These are phyloP conservation scores for Wickerhamomyces chambardii DNA, from an alignment of 805 yeast genomes.

Conservation along the genomic window DNA sequence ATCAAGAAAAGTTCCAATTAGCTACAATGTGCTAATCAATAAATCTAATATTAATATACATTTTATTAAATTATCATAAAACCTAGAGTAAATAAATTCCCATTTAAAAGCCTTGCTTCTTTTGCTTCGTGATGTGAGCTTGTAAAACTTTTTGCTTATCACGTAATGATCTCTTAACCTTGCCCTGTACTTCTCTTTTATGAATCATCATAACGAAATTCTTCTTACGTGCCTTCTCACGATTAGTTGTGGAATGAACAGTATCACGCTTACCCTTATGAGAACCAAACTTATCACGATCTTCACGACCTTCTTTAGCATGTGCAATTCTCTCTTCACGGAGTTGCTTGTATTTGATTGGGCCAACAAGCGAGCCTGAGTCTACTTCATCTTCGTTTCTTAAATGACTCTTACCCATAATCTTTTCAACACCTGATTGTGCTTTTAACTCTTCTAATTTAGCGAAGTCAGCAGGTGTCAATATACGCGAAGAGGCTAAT, in stretches of 20 bases:
- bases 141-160: slow-evolving; percentile 82
- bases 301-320: slow-evolving; percentile 89
- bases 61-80: too few species aligned
- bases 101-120: slow-evolving; percentile 64
- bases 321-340: slow-evolving; percentile 87
- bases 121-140: slow-evolving; percentile 86
- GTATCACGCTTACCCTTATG: slow-evolving; percentile 71
- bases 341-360: slow-evolving; percentile 64
- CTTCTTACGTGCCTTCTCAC: slow-evolving; percentile 97
- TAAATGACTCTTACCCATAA: slow-evolving; percentile 47
- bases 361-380: slow-evolving; percentile 68
- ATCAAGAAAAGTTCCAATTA: too few species aligned
- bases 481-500: slow-evolving; percentile 62
- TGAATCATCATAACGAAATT: slow-evolving; percentile 98
- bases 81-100: too few species aligned
- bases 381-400: slow-evolving; percentile 82
- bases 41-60: slow-evolving; percentile 1
- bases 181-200: slow-evolving; percentile 89
- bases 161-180: slow-evolving; percentile 79
- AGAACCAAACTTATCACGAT: slow-evolving; percentile 84
- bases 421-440: slow-evolving; percentile 78
- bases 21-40: background rate
- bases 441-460: slow-evolving; percentile 81
- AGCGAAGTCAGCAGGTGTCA: slow-evolving; percentile 98
- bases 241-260: slow-evolving; percentile 85